Conservation (phyloP, 768 basidiomycete species). For the Agaricus blazei region DNA sequence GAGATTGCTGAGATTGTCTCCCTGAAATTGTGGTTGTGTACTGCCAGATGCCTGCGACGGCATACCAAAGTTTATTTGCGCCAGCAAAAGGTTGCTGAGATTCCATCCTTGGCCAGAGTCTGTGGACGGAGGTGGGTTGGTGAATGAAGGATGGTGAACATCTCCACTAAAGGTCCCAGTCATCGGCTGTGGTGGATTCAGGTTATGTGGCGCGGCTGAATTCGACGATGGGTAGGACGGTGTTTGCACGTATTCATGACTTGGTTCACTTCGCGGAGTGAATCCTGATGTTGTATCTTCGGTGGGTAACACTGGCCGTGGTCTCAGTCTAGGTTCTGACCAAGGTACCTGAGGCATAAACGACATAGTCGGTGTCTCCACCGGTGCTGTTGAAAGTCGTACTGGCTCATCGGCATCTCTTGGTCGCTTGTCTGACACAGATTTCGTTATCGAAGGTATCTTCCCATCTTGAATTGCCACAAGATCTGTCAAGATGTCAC, state of each 20-base stretch:
- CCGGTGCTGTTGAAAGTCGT: background rate
- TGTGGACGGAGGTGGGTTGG: background rate
- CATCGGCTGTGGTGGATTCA: too few relatives aligned
- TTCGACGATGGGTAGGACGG: too few relatives aligned
- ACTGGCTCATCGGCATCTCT: background rate
- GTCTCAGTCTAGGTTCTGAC: too few relatives aligned
- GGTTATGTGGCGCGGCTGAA: too few relatives aligned
- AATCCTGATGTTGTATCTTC: too few relatives aligned
- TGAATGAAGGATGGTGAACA: too few relatives aligned
- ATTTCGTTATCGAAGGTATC: background rate
- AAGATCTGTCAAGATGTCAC: background rate
- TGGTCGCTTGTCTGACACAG: background rate
- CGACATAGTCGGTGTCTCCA: too few relatives aligned
- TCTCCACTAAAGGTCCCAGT: too few relatives aligned
- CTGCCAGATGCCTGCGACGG: constrained; percentile 8
- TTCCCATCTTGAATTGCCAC: background rate
- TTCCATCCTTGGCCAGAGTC: constrained; percentile 14
- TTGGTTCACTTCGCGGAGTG: too few relatives aligned
- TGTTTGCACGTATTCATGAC: too few relatives aligned
- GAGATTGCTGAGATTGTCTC: background rate
- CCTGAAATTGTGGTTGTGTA: background rate
- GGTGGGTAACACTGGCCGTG: too few relatives aligned
- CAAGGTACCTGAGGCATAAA: too few relatives aligned
- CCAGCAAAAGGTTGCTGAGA: constrained; percentile 19
- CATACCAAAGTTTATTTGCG: constrained; percentile 19